Conservation (phyloP, 768 basidiomycete species). For the Xerocomellus amylosporus region DNA sequence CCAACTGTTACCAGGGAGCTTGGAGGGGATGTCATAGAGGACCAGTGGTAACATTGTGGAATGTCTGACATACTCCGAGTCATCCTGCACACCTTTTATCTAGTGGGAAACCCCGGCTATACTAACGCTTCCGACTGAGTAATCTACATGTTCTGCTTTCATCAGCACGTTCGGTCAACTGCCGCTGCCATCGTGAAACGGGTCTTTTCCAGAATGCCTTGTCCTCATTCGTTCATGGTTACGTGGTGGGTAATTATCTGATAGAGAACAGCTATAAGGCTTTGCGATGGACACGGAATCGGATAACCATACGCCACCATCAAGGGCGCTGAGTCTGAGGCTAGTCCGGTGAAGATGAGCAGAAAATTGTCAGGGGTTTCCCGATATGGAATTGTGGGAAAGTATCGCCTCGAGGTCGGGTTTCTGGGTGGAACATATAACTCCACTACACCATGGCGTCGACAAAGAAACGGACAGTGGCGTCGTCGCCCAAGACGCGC, state of each 20-base stretch:
- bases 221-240: neutral
- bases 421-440: neutral
- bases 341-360: too few species aligned
- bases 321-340: too few species aligned
- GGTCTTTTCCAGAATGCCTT: too few species aligned
- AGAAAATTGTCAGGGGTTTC: neutral
- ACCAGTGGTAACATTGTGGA: slow-evolving; percentile 26
- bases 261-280: neutral
- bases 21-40: slow-evolving; percentile 38
- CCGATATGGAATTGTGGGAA: slow-evolving; percentile 14
- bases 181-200: neutral
- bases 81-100: neutral
- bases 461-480: slow-evolving; percentile 30
- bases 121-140: neutral
- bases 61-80: neutral
- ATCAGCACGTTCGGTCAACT: slow-evolving; percentile 3
- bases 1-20: slow-evolving; percentile 30
- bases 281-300: neutral
- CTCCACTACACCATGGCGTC: slow-evolving; percentile 24
- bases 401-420: neutral
- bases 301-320: too few species aligned
- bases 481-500: slow-evolving; percentile 33
- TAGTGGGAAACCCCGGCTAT: neutral
- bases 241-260: neutral
- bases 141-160: neutral